Evolutionary conservation across 106 monocot genomes (phyloP), one percentile per base, ranked within the genome.

Genomic region (Dioscorea dumetorum): DNA sequence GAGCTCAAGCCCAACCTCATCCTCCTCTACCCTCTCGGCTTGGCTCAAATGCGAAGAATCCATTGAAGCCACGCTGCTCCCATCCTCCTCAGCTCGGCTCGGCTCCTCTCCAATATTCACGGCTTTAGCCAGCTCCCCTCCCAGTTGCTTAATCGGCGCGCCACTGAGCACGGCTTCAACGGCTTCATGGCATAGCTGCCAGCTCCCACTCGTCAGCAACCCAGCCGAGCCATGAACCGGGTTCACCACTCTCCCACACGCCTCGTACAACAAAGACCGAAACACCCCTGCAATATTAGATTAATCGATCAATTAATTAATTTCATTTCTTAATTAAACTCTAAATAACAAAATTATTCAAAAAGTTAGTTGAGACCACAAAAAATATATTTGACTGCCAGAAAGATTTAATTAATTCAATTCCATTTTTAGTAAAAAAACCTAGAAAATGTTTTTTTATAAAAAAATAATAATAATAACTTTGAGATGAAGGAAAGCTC

Each of bases 211-310:
- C 66, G 49, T 50, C 18, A 66, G 49, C 23, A 66, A 51, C 50
- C 66, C 66, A 8, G 50, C 66, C 49, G 66, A 66, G 4, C 66
- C 66, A 22, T 66, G 50, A 11, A 66, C 23, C 49, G 66, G 66
- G 49, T 66, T 66, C 50, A 66, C 66, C 12, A 66, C 20, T 23
- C 66, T 66, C 23, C 66, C 66, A 23, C 66, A 66, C 20, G 66
- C 66, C 50, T 66, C 66, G 14, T 66, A 66, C 48, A 66, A 22
- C 66, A 66, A 23, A 22, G 66, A 66, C 24, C 66, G 66, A 22
- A 66, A 66, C 50, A 66, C 50, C 49, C 49, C 66, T 66, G 66
- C 41, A 48, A 20, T 8, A n/a, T n/a, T n/a, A 6, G 49, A 18
- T 33, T 15, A 16, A 31, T 31, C 2, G 8, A 32, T 33, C 33